Evolutionary conservation across 2,329 filamentous ascomycete genomes (phyloP).

Genomic region (Dactylellina leptospora): DNA sequence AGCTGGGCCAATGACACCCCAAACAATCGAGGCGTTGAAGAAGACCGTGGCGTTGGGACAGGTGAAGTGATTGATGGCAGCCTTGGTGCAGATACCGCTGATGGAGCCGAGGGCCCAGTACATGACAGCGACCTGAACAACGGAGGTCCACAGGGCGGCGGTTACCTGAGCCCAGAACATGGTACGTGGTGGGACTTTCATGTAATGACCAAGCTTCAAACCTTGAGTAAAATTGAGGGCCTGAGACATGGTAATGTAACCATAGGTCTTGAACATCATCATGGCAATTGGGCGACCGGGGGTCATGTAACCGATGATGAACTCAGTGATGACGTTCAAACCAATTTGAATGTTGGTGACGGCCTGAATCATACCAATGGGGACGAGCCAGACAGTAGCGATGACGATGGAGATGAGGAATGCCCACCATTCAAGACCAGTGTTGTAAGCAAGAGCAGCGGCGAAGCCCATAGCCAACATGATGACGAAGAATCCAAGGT

Average conservation of each 20-base stretch:
- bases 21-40: constrained; percentile 76
- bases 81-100: constrained; percentile 69
- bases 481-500: constrained; percentile 66
- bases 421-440: constrained; percentile 63
- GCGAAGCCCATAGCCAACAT: constrained; percentile 61
- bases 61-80: constrained; percentile 68
- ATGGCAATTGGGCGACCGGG: constrained; percentile 64
- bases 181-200: constrained; percentile 70
- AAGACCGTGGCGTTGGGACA: constrained; percentile 70
- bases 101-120: constrained; percentile 72
- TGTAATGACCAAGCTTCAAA: constrained; percentile 65
- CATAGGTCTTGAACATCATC: constrained; percentile 65
- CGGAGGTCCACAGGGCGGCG: constrained; percentile 72
- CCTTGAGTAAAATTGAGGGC: constrained; percentile 64
- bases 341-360: constrained; percentile 69
- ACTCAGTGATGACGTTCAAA: constrained; percentile 65
- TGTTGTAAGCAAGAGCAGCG: constrained; percentile 58
- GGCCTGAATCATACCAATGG: constrained; percentile 70
- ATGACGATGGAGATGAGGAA: constrained; percentile 68
- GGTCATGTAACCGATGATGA: constrained; percentile 65
- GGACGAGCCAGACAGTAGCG: constrained; percentile 69
- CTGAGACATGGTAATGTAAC: constrained; percentile 64
- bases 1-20: constrained; percentile 76
- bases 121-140: constrained; percentile 72
- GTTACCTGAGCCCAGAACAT: constrained; percentile 74